These are phyloP conservation scores for Sanghuangporus sanghuang DNA, from an alignment of 1,284 basidiomycete genomes.

Conservation along the genomic window DNA sequence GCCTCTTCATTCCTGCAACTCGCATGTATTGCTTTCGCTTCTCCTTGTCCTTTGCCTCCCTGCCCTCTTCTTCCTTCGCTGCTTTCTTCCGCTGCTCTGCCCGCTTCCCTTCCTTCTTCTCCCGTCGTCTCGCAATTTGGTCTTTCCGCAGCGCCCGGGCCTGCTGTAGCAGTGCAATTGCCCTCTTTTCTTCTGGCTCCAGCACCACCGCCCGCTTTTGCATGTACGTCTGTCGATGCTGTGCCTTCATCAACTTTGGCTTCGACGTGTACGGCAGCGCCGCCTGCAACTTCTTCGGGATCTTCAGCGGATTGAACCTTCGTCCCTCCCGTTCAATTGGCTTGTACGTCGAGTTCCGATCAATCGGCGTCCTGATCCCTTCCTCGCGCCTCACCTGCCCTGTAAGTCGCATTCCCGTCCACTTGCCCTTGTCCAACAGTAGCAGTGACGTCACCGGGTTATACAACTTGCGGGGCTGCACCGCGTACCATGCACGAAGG, in stretches of 20 bases:
- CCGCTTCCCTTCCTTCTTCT: slow-evolving; percentile 77
- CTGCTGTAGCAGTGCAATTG: slow-evolving; percentile 91
- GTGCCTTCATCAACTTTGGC: slow-evolving; percentile 78
- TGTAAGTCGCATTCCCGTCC: slow-evolving; percentile 94
- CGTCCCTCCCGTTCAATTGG: slow-evolving; percentile 73
- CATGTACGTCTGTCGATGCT: slow-evolving; percentile 75
- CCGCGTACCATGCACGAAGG: slow-evolving; percentile 94
- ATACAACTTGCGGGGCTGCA: slow-evolving; percentile 94
- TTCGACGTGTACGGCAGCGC: slow-evolving; percentile 91
- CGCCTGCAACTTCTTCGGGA: slow-evolving; percentile 87
- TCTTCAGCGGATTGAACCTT: slow-evolving; percentile 88
- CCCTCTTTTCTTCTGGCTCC: slow-evolving; percentile 92
- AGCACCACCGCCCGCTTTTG: slow-evolving; percentile 92
- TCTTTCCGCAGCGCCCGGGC: slow-evolving; percentile 91
- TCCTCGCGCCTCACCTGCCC: slow-evolving; percentile 87
- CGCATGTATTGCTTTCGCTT: slow-evolving; percentile 78
- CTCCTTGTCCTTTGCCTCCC: slow-evolving; percentile 72
- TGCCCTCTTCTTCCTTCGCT: slow-evolving; percentile 64
- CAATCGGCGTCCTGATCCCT: slow-evolving; percentile 76
- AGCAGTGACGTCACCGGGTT: slow-evolving; percentile 94
- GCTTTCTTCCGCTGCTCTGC: slow-evolving; percentile 61
- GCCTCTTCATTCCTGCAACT: slow-evolving; percentile 66
- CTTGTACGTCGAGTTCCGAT: slow-evolving; percentile 88
- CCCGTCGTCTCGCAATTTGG: slow-evolving; percentile 70
- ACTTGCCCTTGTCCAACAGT: slow-evolving; percentile 70